phyloP scores from a whole-genome alignment of 2,329 filamentous ascomycete species.

The Cladophialophora yegresii region DNA sequence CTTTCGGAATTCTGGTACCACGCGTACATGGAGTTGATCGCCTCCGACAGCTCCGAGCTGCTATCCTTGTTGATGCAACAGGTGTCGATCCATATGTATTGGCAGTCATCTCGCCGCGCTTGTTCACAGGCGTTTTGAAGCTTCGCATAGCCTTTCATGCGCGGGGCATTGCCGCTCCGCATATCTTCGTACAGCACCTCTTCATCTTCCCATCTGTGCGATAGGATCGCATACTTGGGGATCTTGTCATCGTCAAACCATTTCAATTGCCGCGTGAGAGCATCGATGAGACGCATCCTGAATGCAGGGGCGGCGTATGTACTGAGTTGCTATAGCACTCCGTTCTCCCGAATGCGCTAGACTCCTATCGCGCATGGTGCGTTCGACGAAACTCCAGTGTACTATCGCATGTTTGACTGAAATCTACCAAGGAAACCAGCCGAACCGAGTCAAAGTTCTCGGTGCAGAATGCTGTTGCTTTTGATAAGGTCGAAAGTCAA shows the following conservation, averaged over 20 bases:
- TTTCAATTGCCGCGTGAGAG: constrained; percentile 21
- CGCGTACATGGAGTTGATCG: constrained; percentile 38
- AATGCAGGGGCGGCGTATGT: not conserved
- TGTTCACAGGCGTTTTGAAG: constrained; percentile 33
- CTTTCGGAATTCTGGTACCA: constrained; percentile 42
- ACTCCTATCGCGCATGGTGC: not conserved
- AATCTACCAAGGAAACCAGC: not conserved
- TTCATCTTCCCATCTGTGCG: constrained; percentile 35
- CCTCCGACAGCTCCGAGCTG: constrained; percentile 42
- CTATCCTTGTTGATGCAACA: constrained; percentile 45
- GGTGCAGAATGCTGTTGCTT: not conserved
- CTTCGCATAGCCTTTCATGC: constrained; percentile 37
- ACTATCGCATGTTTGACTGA: not conserved
- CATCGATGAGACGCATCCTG: constrained; percentile 31
- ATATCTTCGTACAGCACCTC: constrained; percentile 35
- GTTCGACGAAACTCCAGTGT: not conserved
- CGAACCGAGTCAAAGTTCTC: not conserved
- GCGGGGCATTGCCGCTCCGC: not conserved
- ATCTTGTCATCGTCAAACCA: constrained; percentile 20
- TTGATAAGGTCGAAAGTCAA: not conserved
- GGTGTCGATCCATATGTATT: constrained; percentile 44
- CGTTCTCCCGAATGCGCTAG: not conserved
- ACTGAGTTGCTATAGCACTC: not conserved
- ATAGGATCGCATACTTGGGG: constrained; percentile 37
- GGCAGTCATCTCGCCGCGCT: constrained; percentile 36